Evolutionary conservation across 148 eudicot genomes (phyloP).

Genomic region (Chenopodium formosanum): DNA sequence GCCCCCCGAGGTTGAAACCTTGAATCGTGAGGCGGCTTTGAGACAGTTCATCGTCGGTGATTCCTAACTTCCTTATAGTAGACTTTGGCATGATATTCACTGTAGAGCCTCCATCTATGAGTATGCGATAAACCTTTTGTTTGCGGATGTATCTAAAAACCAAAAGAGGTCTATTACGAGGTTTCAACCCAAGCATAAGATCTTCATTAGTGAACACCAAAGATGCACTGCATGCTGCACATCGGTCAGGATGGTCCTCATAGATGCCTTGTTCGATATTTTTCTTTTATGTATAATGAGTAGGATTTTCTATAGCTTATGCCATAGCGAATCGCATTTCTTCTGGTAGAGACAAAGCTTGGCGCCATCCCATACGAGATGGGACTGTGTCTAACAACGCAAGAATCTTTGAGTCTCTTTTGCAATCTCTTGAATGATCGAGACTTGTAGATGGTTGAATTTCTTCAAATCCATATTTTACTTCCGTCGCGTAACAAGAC

Average conservation of each 20-base stretch:
- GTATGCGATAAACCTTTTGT: not conserved
- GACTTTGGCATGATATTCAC: constrained; percentile 11
- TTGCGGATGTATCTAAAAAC: not conserved
- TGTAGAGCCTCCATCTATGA: not conserved
- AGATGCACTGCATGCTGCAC: not conserved
- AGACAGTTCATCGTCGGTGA: too few species aligned
- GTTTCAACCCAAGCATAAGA: not conserved
- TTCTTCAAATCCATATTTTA: too few species aligned
- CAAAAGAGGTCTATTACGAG: not conserved
- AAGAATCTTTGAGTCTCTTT: not conserved
- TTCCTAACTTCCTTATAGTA: not conserved
- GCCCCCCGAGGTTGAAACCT: too few species aligned
- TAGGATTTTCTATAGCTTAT: not conserved
- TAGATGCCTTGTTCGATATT: not conserved
- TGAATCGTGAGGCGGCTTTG: too few species aligned
- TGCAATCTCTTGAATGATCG: not conserved
- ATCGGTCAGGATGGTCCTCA: not conserved
- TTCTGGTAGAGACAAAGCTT: not conserved
- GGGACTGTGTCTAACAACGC: not conserved
- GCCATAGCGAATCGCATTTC: not conserved
- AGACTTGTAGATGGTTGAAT: not conserved
- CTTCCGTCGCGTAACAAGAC: not conserved
- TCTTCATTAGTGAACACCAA: not conserved
- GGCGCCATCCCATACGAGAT: not conserved
- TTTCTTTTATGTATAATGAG: not conserved